Evolutionary conservation across 164 flowering plant genomes (phyloP), one percentile per base, ranked within the genome.

Genomic region (Berberis vulgaris): DNA sequence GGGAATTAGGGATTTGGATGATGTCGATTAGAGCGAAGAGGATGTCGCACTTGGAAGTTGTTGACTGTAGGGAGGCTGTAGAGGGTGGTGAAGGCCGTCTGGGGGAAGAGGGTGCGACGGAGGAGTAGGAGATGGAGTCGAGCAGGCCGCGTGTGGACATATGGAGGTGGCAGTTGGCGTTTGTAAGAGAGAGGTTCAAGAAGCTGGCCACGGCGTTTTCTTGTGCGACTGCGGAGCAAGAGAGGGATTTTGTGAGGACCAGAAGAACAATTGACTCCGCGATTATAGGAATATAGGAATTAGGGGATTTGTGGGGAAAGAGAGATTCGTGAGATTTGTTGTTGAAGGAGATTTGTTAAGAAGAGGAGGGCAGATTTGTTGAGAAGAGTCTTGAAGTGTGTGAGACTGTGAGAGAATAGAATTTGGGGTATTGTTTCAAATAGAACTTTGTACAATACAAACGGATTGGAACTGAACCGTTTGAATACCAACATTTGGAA

Each of bases 181-280:
- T 26, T 26, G 26, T 63, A 71, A 91, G 91, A 47, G 99, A 91
- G 78, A 94, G 76, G 78, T 94, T 94, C 44, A 91, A 79, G 57
- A 94, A 84, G 3, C 90, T 76, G 7, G 97, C 88, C 60, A 89
- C 78, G 60, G 97, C 97, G 85, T 91, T 85, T 44, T 87, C 96
- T 50, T 87, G 99, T 7, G 69, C 41, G 1, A 68, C 6, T 3
- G 70, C 66, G 3, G 79, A 69, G 0, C 82, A 45, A 10, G 91
- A 80, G 42, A 94, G 89, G 45, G 77, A 63, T 59, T 85, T 90
- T 49, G 85, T 56, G 11, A 91, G 73, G 64, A 78, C 77, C 0
- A 96, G 89, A 44, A 91, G 55, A 11, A 89, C 99, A 2, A 86
- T 91, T 45, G 84, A 81, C 7, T 83, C 88, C 39, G 86, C 82